These are phyloP conservation scores for Chlorella sp. DNA, from an alignment of 139 green algal species.

Conservation along the genomic window DNA sequence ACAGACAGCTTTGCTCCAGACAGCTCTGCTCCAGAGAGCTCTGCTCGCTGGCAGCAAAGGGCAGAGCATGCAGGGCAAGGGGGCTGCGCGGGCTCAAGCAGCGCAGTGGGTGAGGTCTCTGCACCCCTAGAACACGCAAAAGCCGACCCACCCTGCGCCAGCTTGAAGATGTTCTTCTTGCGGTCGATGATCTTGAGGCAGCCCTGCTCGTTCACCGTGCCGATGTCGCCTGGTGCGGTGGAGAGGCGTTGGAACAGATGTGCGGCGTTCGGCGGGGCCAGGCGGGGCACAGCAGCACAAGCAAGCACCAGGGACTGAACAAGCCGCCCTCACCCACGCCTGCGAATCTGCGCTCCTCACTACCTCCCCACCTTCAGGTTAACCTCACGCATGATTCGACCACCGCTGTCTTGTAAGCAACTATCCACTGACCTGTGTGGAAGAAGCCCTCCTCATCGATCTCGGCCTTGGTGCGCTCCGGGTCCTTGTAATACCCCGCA, in stretches of 20 bases:
- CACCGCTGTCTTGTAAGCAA: no score
- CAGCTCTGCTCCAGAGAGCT: no score
- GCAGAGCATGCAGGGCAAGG: no score
- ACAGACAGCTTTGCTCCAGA: no score
- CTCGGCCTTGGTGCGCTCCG: slow-evolving; percentile 73
- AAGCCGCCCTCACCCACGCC: slow-evolving; percentile 57
- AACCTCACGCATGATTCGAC: no score
- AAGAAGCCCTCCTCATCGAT: slow-evolving; percentile 91
- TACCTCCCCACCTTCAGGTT: no score
- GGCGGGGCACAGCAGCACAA: background rate
- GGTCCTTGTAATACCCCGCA: slow-evolving; percentile 86
- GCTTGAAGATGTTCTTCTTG: slow-evolving; percentile 99
- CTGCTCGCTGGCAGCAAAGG: no score
- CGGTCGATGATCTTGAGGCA: slow-evolving; percentile 93
- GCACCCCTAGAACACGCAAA: no score
- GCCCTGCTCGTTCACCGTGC: slow-evolving; percentile 67
- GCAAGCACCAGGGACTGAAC: background rate
- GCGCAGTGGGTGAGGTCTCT: no score
- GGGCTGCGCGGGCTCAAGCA: no score
- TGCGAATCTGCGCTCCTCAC: slow-evolving; percentile 74
- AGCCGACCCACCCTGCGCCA: slow-evolving; percentile 77
- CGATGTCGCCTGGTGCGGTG: slow-evolving; percentile 82
- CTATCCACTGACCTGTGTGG: slow-evolving; percentile 44
- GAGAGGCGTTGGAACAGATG: background rate
- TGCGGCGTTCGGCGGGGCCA: background rate